Evolutionary conservation across 139 green algal species (phyloP), one percentile per base, ranked within the genome.

Genomic region (Deuterostichococcus epilithicus): DNA sequence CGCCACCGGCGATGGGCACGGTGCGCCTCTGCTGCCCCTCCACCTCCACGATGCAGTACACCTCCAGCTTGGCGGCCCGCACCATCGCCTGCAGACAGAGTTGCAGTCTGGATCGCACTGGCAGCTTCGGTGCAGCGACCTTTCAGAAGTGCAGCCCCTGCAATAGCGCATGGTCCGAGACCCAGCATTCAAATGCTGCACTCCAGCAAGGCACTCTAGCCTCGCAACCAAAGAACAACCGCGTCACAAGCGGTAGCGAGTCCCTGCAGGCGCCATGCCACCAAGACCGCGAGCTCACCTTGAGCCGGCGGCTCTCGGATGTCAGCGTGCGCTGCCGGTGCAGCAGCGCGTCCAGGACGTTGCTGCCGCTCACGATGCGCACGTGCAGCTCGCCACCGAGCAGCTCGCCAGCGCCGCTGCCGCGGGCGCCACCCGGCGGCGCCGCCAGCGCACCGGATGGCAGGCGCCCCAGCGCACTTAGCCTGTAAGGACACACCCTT

Each of bases 41-140:
- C 45, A 76, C 81, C 72, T 81, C 38, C 65, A 84, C 22, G 10
- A 78, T 22, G n/a, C 45, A 63, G 33, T 86, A 76, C 60, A 79
- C 42, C 22, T 76, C 78, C 71, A 76, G 67, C 39, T 45, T 36
- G 13, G 58, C 59, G 8, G 26, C 52, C 26, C 34, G 28, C 69
- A 58, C 38, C 69, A 74, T 58, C 6, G 38, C 28, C 69, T 74
- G 69, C 38, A 74, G 18, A 42, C 25, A 44, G 13, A 42, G n/a
- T n/a, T n/a, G n/a, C n/a, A n/a, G n/a, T n/a, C n/a, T n/a, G n/a
- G n/a, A n/a, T n/a, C n/a, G n/a, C n/a, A n/a, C n/a, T n/a, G n/a
- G n/a, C n/a, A n/a, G n/a, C n/a, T n/a, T n/a, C n/a, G n/a, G n/a
- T n/a, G n/a, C n/a, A n/a, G n/a, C n/a, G n/a, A n/a, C n/a, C n/a